Evolutionary conservation across 2,329 filamentous ascomycete species (phyloP).

Genomic region (Pyricularia grisea): DNA sequence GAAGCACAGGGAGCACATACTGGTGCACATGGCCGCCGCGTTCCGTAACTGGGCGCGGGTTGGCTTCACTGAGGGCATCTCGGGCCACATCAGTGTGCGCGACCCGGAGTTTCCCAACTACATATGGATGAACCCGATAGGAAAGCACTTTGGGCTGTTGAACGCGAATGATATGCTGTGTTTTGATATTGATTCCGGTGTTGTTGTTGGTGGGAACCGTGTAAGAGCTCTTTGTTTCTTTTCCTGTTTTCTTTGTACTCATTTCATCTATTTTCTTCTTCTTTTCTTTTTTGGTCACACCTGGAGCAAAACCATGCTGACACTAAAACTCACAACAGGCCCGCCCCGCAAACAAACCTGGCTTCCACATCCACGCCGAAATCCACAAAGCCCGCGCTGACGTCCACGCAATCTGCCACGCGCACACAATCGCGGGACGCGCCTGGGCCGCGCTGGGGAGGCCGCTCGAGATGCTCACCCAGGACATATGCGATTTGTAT

Average conservation of each 20-base stretch:
- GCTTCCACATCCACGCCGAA: conserved; percentile 49
- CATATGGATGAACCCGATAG: neutral
- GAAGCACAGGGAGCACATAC: conserved; percentile 49
- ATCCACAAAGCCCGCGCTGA: conserved; percentile 47
- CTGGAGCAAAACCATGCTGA: neutral
- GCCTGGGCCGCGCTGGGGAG: conserved; percentile 46
- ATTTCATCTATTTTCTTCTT: neutral
- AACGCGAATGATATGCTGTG: neutral
- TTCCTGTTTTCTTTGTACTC: too few species aligned
- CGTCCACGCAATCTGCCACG: conserved; percentile 48
- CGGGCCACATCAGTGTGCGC: neutral
- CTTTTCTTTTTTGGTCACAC: neutral
- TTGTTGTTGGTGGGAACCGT: neutral
- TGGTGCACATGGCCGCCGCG: conserved; percentile 48
- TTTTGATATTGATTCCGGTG: neutral
- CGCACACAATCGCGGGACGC: conserved; percentile 44
- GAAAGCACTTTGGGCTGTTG: neutral
- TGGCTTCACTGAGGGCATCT: neutral
- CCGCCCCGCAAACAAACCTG: conserved; percentile 19
- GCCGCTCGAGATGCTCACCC: conserved; percentile 51
- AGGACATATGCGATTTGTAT: conserved; percentile 30
- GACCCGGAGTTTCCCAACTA: neutral
- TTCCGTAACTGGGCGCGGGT: neutral
- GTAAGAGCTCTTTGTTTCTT: neutral
- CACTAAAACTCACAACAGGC: neutral